Evolutionary conservation across 2,329 filamentous ascomycete genomes (phyloP), one percentile per base, ranked within the genome.

Genomic region (Aspergillus ochraceoroseus): DNA sequence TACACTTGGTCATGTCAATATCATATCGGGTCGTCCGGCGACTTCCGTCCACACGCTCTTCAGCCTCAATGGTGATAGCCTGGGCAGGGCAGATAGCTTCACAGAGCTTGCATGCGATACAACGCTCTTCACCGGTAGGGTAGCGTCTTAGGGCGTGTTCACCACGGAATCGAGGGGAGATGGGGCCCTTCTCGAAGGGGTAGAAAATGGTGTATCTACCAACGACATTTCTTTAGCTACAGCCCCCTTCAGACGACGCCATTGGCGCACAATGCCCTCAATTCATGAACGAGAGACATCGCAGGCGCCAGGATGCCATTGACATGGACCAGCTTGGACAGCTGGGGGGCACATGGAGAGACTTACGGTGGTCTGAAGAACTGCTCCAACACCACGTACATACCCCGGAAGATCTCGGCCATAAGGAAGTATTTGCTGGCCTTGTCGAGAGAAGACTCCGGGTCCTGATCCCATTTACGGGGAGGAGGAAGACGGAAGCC

Each of bases 1-100:
- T 98, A 74, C 92, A 98, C 78, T 98, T 98, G 62, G 92, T 96
- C 92, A 98, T 98, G 72, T 98, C 92, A 64, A 98, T 95, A 67
- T 98, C 92, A 72, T 98, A 98, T 65, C 90, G 82, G 45, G 90
- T 95, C 36, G 92, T 98, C 64, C 92, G 82, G 69, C 92, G 82
- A 62, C 87, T 94, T 50, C 92, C 92, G 61, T 98, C 92, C 62
- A 86, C 87, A 64, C 92, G 88, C 76, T 98, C 92, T 70, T 98
- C 92, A 42, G 92, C 92, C 73, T 98, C 92, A 59, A 98, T 98
- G 38, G 92, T 98, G 68, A 98, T 98, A 61, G 92, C 92, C 71
- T 95, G 87, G 42, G 92, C 92, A 28, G 92, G 92, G 78, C 92
- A 98, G 63, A 96, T 85, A 57, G 92, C 92, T 73, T 98, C 92